Conservation (phyloP, 2,329 filamentous ascomycete species). For the Cadophora sp. region DNA sequence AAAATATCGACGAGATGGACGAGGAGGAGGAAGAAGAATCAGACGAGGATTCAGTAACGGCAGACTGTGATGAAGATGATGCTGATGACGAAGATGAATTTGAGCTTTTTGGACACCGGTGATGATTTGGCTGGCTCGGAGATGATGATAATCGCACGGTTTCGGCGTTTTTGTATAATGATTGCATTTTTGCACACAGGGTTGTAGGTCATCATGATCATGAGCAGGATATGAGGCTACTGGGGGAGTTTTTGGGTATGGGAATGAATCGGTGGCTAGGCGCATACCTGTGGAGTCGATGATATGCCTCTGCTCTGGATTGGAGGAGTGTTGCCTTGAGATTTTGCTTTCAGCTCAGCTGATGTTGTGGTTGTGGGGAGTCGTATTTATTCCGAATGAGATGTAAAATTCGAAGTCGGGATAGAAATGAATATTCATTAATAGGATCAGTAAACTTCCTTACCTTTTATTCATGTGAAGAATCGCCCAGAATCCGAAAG, state of each 20-base stretch:
- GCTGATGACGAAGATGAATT: constrained; percentile 56
- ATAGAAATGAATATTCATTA: background rate
- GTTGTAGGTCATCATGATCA: constrained; percentile 5
- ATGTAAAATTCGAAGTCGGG: background rate
- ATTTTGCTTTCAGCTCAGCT: background rate
- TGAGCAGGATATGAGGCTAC: background rate
- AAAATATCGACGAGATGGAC: constrained; percentile 40
- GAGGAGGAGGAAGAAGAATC: constrained; percentile 43
- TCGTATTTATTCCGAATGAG: background rate
- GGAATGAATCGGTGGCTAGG: background rate
- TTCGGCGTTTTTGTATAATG: constrained; percentile 2
- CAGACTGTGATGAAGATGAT: constrained; percentile 49
- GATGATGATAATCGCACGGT: background rate
- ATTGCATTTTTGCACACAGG: constrained; percentile 1
- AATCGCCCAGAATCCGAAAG: background rate
- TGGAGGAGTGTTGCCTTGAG: background rate
- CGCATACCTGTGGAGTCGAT: background rate
- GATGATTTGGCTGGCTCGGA: constrained; percentile 21
- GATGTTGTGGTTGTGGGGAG: background rate
- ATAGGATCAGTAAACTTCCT: background rate
- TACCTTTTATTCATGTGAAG: background rate
- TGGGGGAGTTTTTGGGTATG: constrained; percentile 4
- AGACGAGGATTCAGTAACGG: constrained; percentile 50
- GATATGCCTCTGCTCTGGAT: background rate
- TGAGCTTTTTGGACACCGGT: constrained; percentile 60